Evolutionary conservation across 768 basidiomycete species (phyloP), one percentile per base, ranked within the genome.

Genomic region (Omphalotus guepiniiformis): DNA sequence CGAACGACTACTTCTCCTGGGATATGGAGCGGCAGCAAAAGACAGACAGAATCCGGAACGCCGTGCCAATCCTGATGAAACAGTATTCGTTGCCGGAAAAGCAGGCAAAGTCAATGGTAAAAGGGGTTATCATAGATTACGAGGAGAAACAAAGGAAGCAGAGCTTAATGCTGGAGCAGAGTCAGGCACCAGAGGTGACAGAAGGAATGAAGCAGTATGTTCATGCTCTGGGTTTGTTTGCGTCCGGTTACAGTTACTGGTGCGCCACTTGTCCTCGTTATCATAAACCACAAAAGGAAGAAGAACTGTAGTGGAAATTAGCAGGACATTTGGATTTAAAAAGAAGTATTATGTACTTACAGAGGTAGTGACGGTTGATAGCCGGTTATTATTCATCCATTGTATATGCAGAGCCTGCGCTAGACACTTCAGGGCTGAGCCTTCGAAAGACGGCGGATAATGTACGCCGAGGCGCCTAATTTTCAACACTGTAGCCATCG

Each of bases 1-100:
- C 42, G 21, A 49, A 49, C 16, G 48, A 49, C 21, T 49, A 42
- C 19, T 49, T 49, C 22, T 49, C 48, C 13, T 49, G 48, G 48
- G 28, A 42, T 26, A 49, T 42, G 48, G 48, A 49, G 29, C 39
- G 40, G 8, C 21, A 23, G 27, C 27, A 49, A 16, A 5, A 40
- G 8, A 42, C 40, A 16, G 48, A 49, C 25, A 34, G 48, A 35
- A 37, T 49, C 6, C 15, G 39, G 13, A 49, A 49, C 23, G 48
- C 48, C 6, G 38, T 43, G 23, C 40, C 39, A 9, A 34, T 49
- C 6, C 23, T 49, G 26, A 49, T 49, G 48, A 41, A 30, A 8
- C 39, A 41, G 30, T 32, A 49, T 49, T 25, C 21, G 22, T 4
- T 49, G n/a, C 18, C 21, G 12, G 48, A 49, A 23, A 19, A 7